Base-by-base conservation (phyloP, 257 asterid genomes). In the Ajuga chamaepitys region DNA sequence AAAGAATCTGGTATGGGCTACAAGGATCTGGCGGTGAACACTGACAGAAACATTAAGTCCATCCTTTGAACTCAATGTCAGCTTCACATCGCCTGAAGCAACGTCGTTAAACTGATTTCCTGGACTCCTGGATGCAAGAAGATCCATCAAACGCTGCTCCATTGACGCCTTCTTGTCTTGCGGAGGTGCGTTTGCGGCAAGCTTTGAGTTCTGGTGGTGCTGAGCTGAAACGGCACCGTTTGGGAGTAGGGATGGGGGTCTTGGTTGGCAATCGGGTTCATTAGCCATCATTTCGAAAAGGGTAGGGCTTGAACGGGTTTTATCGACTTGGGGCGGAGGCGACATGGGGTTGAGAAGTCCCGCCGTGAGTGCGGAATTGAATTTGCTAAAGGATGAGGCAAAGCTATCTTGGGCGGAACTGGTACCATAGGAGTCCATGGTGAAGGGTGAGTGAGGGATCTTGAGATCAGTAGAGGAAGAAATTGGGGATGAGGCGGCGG, bases 231-330 rank as follows among this genome's bases (percentile, higher is more conserved):
- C 70, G 42, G 24, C 68, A 63, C 77, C 86, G 57, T 79, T 83
- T n/a, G 77, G 78, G 13, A 54, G 64, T 2, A 66, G 55, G 74
- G 75, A 10, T 3, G 78, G 22, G 18, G 80, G 57, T 70, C 83
- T 82, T 2, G 89, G 81, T 53, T 58, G 81, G 70, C 81, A 66
- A 6, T 87, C 99, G 46, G 97, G 86, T 54, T 93, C 96, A 66
- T 72, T 93, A 18, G 97, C 89, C 99, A 93, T 93, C 99, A 93
- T 93, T 63, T 93, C 97, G 71, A 93, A 93, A 3, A 93, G 92
- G 61, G 97, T 93, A 1, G 99, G 97, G 28, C 95, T 87, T 2
- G 96, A 80, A 47, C 98, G 96, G 58, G 86, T 70, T 57, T 81
- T 80, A 30, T 86, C 93, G 14, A 58, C 69, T 0, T 96, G 98